Base-by-base conservation (phyloP, 805 yeast genomes). In the Suhomyces sp. region DNA sequence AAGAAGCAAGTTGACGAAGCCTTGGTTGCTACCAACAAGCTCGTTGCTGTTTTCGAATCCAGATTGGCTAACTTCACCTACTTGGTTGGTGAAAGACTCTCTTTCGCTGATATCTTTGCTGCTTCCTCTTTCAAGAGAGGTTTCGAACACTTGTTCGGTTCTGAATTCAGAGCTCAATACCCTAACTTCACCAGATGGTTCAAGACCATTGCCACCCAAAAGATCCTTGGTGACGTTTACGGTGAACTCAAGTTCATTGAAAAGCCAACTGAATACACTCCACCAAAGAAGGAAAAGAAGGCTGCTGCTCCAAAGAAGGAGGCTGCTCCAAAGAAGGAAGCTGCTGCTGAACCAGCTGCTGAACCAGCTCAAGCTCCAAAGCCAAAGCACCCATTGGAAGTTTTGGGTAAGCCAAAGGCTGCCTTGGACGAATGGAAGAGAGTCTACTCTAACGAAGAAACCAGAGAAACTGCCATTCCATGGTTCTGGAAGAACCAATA, bases 401-500 rank as follows among this genome's bases (percentile, higher is more conserved):
- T 80, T 55, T 84, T 93, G 60, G 96, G 94, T 65, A 87, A 83
- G 70, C 72, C 90, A 56, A 77, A 80, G 63, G 77, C 85, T 64
- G 76, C 83, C 57, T 66, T 93, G 59, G 97, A 93, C 70, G 94
- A 90, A 76, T 92, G 97, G 96, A 94, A 94, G 85, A 88, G 97
- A 80, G 77, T 78, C 61, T 93, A 94, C 87, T 91, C 97, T 60
- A 94, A 93, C 83, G 93, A 90, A 79, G 98, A 94, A 68, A 93
- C 98, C 71, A 89, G 97, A 79, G 86, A 84, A 71, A 85, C 76
- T 62, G 96, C 97, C 61, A 81, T 93, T 64, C 98, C 98, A 72
- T 94, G 93, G 92, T 94, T 93, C 92, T 94, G 97, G 97, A 69
- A 78, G 61, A 88, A 87, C 73, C 86, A 88, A 80, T 93, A 81